Percentiles rank a stretch among this genome's conserved stretches.
Conservation (phyloP, 768 basidiomycete species). For the Termitomyces heimii region DNA sequence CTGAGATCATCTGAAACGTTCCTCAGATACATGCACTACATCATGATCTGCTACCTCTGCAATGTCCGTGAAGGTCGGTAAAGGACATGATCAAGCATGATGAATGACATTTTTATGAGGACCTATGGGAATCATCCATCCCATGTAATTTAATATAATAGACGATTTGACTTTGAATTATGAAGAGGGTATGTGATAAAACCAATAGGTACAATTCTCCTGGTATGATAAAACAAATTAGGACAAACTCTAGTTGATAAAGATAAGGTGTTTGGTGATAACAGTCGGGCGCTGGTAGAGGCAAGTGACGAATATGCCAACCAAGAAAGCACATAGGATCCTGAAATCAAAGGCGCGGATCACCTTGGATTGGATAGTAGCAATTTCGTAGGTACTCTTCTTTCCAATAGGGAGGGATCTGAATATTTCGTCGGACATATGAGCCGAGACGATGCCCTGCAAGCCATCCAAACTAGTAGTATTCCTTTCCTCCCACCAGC, state of each 20-base stretch:
- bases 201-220: neutral
- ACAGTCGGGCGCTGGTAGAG: constrained; percentile 8
- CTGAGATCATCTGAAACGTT: neutral
- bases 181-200: neutral
- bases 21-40: neutral
- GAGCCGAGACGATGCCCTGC: constrained; percentile 35
- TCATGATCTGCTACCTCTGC: neutral
- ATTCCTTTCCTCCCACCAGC: constrained; percentile 55
- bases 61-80: neutral
- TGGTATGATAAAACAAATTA: neutral
- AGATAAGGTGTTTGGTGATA: constrained; percentile 5
- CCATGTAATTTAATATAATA: neutral
- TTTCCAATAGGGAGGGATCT: constrained; percentile 8
- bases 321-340: constrained; percentile 11
- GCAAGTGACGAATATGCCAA: constrained; percentile 11
- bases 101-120: neutral
- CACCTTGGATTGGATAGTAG: constrained; percentile 3
- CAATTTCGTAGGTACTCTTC: constrained; percentile 3
- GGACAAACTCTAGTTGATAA: constrained; percentile 1
- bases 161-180: neutral
- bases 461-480: constrained; percentile 52
- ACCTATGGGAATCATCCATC: neutral
- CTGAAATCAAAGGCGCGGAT: constrained; percentile 6
- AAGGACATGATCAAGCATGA: neutral
- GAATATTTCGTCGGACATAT: constrained; percentile 16